A percentile compares a stretch with the other conserved stretches of the same genome.
phyloP scores from a whole-genome alignment of 306 rosid species.

The Amphicarpaea edgeworthii region DNA sequence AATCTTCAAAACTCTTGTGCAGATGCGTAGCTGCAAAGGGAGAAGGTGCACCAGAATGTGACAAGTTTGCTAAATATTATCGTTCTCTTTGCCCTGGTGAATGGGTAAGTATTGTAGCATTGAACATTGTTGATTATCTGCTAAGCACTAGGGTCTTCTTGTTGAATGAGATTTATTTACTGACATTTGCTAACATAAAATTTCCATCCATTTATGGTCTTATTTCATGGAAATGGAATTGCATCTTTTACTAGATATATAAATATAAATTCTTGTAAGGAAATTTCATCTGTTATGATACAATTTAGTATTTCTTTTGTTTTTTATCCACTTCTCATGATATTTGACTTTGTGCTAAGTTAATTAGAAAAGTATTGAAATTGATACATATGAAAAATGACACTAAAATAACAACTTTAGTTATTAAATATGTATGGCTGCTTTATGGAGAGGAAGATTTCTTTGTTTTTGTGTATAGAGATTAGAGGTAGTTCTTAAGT shows the following conservation, averaged over 20 bases:
- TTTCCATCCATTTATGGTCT: constrained; percentile 16
- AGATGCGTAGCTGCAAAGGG: constrained; percentile 95
- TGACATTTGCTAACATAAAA: not conserved
- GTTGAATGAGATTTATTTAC: constrained; percentile 22
- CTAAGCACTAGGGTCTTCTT: not conserved
- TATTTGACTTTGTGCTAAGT: not conserved
- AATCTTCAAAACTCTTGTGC: constrained; percentile 26
- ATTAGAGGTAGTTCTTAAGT: constrained; percentile 14
- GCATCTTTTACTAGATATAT: constrained; percentile 6
- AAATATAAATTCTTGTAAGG: not conserved
- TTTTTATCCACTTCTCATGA: constrained; percentile 6
- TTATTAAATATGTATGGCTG: constrained; percentile 16
- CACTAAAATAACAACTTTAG: not conserved
- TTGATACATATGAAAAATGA: constrained; percentile 11
- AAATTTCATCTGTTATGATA: constrained; percentile 5
- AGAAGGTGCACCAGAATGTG: constrained; percentile 89
- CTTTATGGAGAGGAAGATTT: not conserved
- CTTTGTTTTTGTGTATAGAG: not conserved
- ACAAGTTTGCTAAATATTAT: constrained; percentile 83
- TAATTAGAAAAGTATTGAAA: constrained; percentile 8
- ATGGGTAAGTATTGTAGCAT: constrained; percentile 76
- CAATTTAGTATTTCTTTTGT: constrained; percentile 2
- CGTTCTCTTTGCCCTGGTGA: constrained; percentile 98
- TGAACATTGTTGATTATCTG: not conserved
- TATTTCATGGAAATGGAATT: not conserved